phyloP scores from a whole-genome alignment of 2,329 filamentous ascomycete species.

The Didymella exigua region DNA sequence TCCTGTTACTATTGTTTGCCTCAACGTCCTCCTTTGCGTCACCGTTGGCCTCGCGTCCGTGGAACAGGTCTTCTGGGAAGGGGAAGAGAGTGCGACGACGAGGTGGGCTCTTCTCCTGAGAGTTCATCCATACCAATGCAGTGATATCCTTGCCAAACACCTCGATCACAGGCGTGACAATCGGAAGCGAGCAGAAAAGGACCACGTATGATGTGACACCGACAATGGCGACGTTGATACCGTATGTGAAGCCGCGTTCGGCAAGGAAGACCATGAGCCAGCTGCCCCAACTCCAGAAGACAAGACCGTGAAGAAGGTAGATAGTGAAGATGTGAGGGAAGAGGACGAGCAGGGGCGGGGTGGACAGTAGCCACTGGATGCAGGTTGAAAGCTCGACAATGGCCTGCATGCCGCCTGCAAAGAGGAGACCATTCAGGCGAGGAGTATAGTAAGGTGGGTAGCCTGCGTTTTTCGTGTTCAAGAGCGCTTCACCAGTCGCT shows the following conservation, averaged over 20 bases:
- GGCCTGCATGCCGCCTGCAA: conserved; percentile 48
- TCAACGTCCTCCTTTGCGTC: conserved; percentile 14
- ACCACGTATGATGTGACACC: conserved; percentile 46
- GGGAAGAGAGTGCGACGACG: conserved; percentile 42
- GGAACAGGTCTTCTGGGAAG: conserved; percentile 33
- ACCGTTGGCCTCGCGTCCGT: conserved; percentile 15
- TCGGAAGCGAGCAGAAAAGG: conserved; percentile 42
- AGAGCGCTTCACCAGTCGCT: conserved; percentile 46
- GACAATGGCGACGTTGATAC: conserved; percentile 44
- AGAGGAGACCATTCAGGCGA: conserved; percentile 52
- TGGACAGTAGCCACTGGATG: conserved; percentile 52
- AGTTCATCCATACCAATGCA: conserved; percentile 44
- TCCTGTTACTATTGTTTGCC: conserved; percentile 4
- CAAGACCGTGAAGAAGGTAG: conserved; percentile 55
- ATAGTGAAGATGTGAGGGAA: conserved; percentile 59
- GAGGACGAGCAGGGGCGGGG: conserved; percentile 48
- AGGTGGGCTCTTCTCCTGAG: conserved; percentile 43
- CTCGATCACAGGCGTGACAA: conserved; percentile 49
- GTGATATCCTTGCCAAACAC: conserved; percentile 50
- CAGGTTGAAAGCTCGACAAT: conserved; percentile 44
- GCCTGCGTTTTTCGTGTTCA: conserved; percentile 40
- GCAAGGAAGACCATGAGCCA: conserved; percentile 47
- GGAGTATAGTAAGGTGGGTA: conserved; percentile 55
- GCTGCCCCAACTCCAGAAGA: conserved; percentile 53
- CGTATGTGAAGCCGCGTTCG: conserved; percentile 37